Base-by-base conservation (phyloP, 257 asterid genomes). In the Sherardia arvensis region DNA sequence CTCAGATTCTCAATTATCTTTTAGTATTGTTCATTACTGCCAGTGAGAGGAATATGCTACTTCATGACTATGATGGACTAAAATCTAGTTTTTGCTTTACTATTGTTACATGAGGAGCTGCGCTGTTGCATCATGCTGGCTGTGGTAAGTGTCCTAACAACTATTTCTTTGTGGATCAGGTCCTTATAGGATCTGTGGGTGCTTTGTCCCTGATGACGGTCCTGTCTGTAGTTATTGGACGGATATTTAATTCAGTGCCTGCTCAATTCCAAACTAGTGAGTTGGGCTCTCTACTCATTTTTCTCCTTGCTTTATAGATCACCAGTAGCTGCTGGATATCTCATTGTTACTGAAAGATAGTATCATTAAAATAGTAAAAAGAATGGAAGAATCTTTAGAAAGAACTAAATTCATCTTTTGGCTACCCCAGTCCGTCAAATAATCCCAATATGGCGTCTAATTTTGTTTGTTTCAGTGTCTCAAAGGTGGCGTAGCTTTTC, bases 241-340 rank as follows among this genome's bases (percentile, higher is more conserved):
- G 85, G 38, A 80, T 90, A 79, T 93, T 93, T 74, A 90, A 93
- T 70, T 86, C 94, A 0, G 97, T 93, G 49, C 99, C 99, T 30
- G 87, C 97, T 77, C 99, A 87, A 66, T 93, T 93, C 79, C 97
- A 90, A 80, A 93, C 99, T 71, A 93, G 99, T 93, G 79, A 82
- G 97, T 77, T 55, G 30, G 40, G 7, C 33, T 61, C 49, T 17
- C 18, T 43, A 34, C 58, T 53, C 4, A 38, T 61, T 26, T 64
- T 54, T 29, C 66, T 27, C 0, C 21, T 3, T 34, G 14, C 40
- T 49, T 20, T n/a, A 56, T 61, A 28, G 4, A 20, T 65, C 38
- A 23, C 12, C 10, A 18, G 12, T 10, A 14, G 22, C 47, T 14
- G 22, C 45, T 53, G 27, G 60, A 48, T 45, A 30, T 45, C 22